Evolutionary conservation across 108 stramenopile species (phyloP), one percentile per base, ranked within the genome.

Genomic region (Discostella stelligeroides): DNA sequence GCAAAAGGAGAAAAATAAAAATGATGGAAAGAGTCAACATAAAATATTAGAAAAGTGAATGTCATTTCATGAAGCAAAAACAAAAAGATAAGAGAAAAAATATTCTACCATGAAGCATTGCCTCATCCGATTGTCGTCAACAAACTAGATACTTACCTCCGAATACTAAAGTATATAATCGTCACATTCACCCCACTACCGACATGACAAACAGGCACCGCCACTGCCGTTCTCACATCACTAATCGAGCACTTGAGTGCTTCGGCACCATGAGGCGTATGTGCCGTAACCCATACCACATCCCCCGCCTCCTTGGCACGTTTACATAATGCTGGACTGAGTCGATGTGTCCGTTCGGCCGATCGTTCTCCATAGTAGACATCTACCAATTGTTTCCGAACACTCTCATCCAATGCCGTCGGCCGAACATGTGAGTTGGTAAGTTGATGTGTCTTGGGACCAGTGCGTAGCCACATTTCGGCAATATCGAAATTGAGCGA

Each of bases 391-490:
- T 95, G 85, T 41, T 84, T 84, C 10, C 92, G 84, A 1, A 88
- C 78, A 9, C 73, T 76, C 61, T 91, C 89, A 34, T 91, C 87
- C 34, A 95, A 76, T 7, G 92, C 90, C 10, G 91, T 87, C 8
- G 89, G 87, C 21, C 92, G 73, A 4, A 95, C 70, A 69, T 93
- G 92, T 14, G 87, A 88, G 74, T 91, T 88, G 51, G 90, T 92
- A 30, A 95, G 78, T 70, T 95, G 95, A 69, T 95, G 95, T 9
- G 90, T 92, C 60, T 95, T 95, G 68, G 84, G 87, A 10, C 95
- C 95, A n/a, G 92, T 95, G 20, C 95, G 87, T 18, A 95, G 81
- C 95, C 95, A 95, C 86, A 95, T 88, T 85, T 95, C 95, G 55
- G 95, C 92, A 83, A 95, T 95, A 64, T 95, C 92, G 80, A 95